Conservation (phyloP, 2,329 filamentous ascomycete species). For the Microdochium trichocladiopsis region DNA sequence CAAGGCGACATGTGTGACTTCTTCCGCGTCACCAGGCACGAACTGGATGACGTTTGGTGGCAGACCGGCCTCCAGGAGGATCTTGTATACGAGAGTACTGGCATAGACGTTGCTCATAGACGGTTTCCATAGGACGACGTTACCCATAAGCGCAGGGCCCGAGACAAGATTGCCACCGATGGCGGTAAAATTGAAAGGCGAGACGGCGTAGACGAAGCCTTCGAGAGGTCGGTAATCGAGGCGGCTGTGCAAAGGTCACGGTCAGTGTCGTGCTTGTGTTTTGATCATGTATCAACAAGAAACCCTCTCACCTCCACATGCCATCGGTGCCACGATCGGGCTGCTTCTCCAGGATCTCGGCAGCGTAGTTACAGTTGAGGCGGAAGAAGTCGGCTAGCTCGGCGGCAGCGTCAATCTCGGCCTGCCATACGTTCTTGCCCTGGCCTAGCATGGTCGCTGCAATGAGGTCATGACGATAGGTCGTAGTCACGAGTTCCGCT, state of each 20-base stretch:
- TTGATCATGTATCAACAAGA: not conserved
- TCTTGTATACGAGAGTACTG: slow-evolving; percentile 85
- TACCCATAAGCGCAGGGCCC: slow-evolving; percentile 81
- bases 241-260: not conserved
- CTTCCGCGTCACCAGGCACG: slow-evolving; percentile 27
- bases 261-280: not conserved
- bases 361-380: slow-evolving; percentile 18
- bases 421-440: slow-evolving; percentile 31
- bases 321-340: slow-evolving; percentile 20
- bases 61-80: slow-evolving; percentile 60
- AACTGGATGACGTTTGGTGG: slow-evolving; percentile 24
- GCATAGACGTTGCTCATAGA: slow-evolving; percentile 82
- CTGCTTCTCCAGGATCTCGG: slow-evolving; percentile 27
- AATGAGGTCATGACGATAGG: slow-evolving; percentile 22
- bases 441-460: slow-evolving; percentile 32
- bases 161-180: slow-evolving; percentile 83
- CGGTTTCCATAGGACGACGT: slow-evolving; percentile 97
- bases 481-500: slow-evolving; percentile 19
- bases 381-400: slow-evolving; percentile 30
- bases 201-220: slow-evolving; percentile 91
- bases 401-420: slow-evolving; percentile 27
- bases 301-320: slow-evolving; percentile 18
- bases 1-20: slow-evolving; percentile 23
- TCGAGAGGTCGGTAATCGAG: slow-evolving; percentile 66
- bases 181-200: slow-evolving; percentile 95